Conservation (phyloP, 1,284 basidiomycete genomes). For the Phenoliferia sp. region DNA sequence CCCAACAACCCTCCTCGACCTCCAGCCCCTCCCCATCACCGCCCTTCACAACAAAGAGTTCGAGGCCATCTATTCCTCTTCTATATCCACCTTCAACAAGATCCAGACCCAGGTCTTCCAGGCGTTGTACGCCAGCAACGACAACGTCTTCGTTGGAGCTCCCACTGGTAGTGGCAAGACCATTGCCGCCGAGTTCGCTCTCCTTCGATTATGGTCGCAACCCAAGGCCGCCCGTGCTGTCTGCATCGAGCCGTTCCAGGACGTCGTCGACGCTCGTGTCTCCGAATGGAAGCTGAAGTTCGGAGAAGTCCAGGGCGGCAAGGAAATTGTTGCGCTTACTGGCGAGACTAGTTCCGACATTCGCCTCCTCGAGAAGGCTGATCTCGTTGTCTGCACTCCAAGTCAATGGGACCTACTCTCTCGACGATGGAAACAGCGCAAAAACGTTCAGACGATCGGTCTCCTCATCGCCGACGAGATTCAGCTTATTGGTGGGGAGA, state of each 20-base stretch:
- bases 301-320: conserved; percentile 71
- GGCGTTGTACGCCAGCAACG: conserved; percentile 89
- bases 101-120: conserved; percentile 99
- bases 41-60: conserved; percentile 89
- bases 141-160: conserved; percentile 92
- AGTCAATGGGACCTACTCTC: conserved; percentile 95
- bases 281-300: conserved; percentile 88
- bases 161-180: conserved; percentile 97
- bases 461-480: conserved; percentile 93
- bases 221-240: conserved; percentile 77
- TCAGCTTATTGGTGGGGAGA: conserved; percentile 80
- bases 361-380: conserved; percentile 82
- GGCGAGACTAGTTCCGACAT: conserved; percentile 94
- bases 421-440: conserved; percentile 89
- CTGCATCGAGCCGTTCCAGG: conserved; percentile 93
- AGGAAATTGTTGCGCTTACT: conserved; percentile 86
- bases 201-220: conserved; percentile 87
- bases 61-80: conserved; percentile 73
- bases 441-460: conserved; percentile 91
- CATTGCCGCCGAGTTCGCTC: conserved; percentile 91
- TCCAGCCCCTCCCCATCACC: conserved; percentile 82
- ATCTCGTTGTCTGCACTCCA: conserved; percentile 86
- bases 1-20: conserved; percentile 90
- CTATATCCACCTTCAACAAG: conserved; percentile 80
- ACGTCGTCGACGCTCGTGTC: conserved; percentile 89